These are phyloP conservation scores for Puccinia horiana DNA, from an alignment of 1,284 basidiomycete genomes.

Conservation along the genomic window DNA sequence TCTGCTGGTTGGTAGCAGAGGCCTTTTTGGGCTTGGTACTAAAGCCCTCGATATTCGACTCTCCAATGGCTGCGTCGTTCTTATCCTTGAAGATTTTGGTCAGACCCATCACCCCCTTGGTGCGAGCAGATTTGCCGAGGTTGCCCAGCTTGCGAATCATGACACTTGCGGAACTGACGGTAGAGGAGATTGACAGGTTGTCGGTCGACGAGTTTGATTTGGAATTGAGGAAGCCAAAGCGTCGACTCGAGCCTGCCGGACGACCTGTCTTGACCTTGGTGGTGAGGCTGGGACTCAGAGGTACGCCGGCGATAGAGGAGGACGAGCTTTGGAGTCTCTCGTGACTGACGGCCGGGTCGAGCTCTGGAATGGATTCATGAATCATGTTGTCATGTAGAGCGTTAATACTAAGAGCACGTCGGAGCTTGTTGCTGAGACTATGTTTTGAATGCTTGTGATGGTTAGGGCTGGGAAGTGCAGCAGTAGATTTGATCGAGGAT, in stretches of 20 bases:
- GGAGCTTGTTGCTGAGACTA: conserved; percentile 20
- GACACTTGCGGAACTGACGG: conserved; percentile 90
- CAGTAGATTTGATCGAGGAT: background rate
- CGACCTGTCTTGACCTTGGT: background rate
- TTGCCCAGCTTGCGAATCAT: conserved; percentile 96
- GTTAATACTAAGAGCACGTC: conserved; percentile 30
- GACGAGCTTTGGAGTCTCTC: conserved; percentile 23
- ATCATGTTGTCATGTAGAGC: conserved; percentile 28
- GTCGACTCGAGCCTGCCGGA: conserved; percentile 1
- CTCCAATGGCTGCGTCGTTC: conserved; percentile 69
- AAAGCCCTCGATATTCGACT: conserved; percentile 63
- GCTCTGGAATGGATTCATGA: conserved; percentile 4
- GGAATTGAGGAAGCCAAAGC: conserved; percentile 72
- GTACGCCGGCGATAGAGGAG: conserved; percentile 20
- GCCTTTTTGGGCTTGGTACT: conserved; percentile 56
- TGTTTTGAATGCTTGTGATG: conserved; percentile 18
- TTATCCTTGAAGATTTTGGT: conserved; percentile 63
- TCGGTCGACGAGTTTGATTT: conserved; percentile 90
- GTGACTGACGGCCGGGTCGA: background rate
- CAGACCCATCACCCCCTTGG: conserved; percentile 65
- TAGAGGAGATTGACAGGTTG: conserved; percentile 95
- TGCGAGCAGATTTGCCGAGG: conserved; percentile 84
- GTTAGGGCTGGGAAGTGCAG: background rate
- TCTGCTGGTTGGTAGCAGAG: conserved; percentile 58
- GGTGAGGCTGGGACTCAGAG: background rate